Conservation (phyloP, 116 monocot genomes). For the Papilionanthe hybrid region DNA sequence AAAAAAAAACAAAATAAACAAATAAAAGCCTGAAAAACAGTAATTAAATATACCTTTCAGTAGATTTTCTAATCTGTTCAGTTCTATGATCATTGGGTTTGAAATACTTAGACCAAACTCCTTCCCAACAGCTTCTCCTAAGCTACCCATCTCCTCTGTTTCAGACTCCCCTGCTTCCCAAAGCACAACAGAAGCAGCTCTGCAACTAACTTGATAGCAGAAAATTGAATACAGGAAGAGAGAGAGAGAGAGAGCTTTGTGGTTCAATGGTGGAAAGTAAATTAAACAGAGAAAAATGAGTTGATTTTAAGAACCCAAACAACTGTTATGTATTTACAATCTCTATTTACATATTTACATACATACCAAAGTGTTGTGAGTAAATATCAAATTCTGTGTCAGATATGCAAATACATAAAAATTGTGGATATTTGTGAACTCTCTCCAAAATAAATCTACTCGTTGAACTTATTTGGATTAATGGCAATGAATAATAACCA, state of each 20-base stretch:
- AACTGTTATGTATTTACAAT: too few species aligned
- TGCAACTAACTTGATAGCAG: neutral
- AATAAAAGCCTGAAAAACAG: neutral
- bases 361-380: too few species aligned
- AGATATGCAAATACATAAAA: too few species aligned
- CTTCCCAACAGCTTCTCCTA: constrained; percentile 28
- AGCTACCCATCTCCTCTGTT: constrained; percentile 33
- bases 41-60: constrained; percentile 37
- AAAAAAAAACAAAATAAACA: neutral
- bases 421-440: too few species aligned
- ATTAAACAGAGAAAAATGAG: too few species aligned
- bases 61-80: constrained; percentile 46
- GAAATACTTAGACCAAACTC: constrained; percentile 11
- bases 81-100: constrained; percentile 43
- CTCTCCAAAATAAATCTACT: neutral
- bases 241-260: neutral
- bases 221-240: neutral
- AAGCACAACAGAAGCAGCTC: neutral
- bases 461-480: neutral
- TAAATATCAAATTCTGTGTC: too few species aligned
- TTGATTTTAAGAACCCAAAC: neutral
- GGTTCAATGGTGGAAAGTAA: too few species aligned
- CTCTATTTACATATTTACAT: too few species aligned
- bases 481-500: neutral
- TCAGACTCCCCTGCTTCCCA: constrained; percentile 2